Percentiles rank a stretch among this genome's conserved stretches.
phyloP scores from a whole-genome alignment of 2,329 filamentous ascomycete species.

The Scedosporium dehoogii region DNA sequence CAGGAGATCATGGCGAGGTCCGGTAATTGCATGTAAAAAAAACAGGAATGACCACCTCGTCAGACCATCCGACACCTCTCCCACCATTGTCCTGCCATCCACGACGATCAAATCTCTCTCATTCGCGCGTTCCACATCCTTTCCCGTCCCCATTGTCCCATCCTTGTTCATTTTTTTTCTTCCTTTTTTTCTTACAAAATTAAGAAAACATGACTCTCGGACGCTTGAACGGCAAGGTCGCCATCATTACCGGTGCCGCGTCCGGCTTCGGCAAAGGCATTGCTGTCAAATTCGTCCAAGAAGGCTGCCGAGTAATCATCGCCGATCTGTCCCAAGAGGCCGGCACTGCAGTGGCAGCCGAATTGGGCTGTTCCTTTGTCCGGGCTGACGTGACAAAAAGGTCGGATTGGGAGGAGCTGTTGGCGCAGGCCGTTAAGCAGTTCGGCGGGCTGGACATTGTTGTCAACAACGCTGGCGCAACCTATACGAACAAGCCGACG shows the following conservation, averaged over 20 bases:
- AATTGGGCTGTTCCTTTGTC: constrained; percentile 32
- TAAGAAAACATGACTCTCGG: constrained; percentile 1
- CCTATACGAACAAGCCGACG: constrained; percentile 53
- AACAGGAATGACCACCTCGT: too few species aligned
- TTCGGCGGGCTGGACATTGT: constrained; percentile 47
- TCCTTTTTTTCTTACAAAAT: too few species aligned
- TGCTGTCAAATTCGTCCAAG: constrained; percentile 44
- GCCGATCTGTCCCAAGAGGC: constrained; percentile 48
- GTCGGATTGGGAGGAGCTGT: constrained; percentile 41
- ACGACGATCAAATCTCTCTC: too few species aligned
- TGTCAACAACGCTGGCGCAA: constrained; percentile 51
- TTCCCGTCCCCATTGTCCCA: too few species aligned
- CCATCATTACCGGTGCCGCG: constrained; percentile 42
- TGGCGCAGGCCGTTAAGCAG: constrained; percentile 32
- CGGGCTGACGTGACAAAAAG: constrained; percentile 39
- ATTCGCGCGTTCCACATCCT: too few species aligned
- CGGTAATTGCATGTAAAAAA: too few species aligned
- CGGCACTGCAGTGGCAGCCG: constrained; percentile 35
- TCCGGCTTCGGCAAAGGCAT: constrained; percentile 57
- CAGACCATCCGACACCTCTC: too few species aligned
- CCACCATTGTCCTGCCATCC: too few species aligned
- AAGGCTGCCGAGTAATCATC: constrained; percentile 52
- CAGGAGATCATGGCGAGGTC: too few species aligned
- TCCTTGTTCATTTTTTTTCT: too few species aligned
- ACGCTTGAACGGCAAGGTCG: constrained; percentile 30